Evolutionary conservation across 306 rosid genomes (phyloP).

Genomic region (Hippophae rhamnoides): DNA sequence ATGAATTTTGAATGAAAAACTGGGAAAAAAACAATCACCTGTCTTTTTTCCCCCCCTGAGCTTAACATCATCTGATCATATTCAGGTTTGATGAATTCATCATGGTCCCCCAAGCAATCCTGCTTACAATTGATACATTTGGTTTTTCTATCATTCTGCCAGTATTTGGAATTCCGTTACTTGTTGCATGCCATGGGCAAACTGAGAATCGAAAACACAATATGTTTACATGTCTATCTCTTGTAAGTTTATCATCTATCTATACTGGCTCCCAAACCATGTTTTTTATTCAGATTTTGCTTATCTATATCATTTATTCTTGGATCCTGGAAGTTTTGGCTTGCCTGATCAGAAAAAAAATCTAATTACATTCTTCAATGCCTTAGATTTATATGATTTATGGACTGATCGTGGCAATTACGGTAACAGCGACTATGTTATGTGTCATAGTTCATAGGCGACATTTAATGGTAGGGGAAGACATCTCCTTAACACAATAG

Average conservation of each 20-base stretch:
- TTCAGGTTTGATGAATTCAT: constrained; percentile 88
- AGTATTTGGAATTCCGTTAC: constrained; percentile 65
- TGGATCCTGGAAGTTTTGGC: constrained; percentile 17
- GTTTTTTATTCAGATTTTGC: background rate
- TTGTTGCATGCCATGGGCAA: constrained; percentile 31
- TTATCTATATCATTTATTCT: constrained; percentile 3
- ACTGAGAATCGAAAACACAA: constrained; percentile 25
- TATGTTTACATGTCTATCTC: constrained; percentile 47
- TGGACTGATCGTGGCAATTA: constrained; percentile 56
- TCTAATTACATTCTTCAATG: background rate
- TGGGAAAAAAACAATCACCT: background rate
- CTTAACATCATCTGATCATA: constrained; percentile 15
- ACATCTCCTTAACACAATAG: constrained; percentile 8
- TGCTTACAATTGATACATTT: constrained; percentile 74
- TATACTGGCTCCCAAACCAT: background rate
- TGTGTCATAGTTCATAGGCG: constrained; percentile 90
- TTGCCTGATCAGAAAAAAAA: background rate
- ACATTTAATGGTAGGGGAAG: constrained; percentile 71
- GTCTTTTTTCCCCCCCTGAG: background rate
- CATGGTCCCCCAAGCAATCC: constrained; percentile 79
- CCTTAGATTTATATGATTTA: constrained; percentile 61
- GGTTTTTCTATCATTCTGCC: constrained; percentile 94
- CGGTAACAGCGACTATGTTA: constrained; percentile 55
- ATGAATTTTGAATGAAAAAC: background rate
- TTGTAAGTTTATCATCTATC: constrained; percentile 40